A percentile compares a stretch with the other conserved stretches of the same genome.
These are phyloP conservation scores for Iris macrosiphon DNA, from an alignment of 106 monocot genomes.

Conservation along the genomic window DNA sequence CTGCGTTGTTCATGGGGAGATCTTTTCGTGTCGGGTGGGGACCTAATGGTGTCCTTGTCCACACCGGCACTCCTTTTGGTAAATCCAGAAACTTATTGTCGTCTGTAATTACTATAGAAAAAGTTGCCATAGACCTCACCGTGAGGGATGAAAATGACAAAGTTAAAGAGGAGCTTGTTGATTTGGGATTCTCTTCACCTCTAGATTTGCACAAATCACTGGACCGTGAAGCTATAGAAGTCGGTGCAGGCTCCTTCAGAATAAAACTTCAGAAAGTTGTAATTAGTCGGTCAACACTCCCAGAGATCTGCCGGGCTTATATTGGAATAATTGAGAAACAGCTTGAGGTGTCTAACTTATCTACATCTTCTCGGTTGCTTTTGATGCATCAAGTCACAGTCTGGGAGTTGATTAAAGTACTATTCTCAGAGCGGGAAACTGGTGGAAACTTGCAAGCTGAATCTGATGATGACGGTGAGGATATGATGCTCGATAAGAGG, in stretches of 20 bases:
- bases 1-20: constrained; percentile 92
- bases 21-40: constrained; percentile 99
- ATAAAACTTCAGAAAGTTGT: constrained; percentile 75
- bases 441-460: constrained; percentile 21
- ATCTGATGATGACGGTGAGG: constrained; percentile 39
- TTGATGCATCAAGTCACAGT: constrained; percentile 85
- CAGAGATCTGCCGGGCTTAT: constrained; percentile 69
- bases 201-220: constrained; percentile 74
- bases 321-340: constrained; percentile 75
- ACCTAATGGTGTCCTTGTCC: constrained; percentile 91
- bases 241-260: constrained; percentile 24
- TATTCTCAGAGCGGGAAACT: constrained; percentile 71
- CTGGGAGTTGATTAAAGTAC: constrained; percentile 87
- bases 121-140: constrained; percentile 56
- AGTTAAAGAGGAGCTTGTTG: constrained; percentile 64
- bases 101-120: constrained; percentile 71
- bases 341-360: constrained; percentile 54
- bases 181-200: constrained; percentile 62
- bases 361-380: constrained; percentile 55
- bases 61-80: constrained; percentile 66
- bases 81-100: constrained; percentile 44
- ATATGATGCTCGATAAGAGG: constrained; percentile 77
- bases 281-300: constrained; percentile 35
- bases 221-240: constrained; percentile 46
- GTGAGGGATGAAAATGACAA: constrained; percentile 73